phyloP scores from a whole-genome alignment of 2,329 filamentous ascomycete genomes.

The Bipolaris oryzae region DNA sequence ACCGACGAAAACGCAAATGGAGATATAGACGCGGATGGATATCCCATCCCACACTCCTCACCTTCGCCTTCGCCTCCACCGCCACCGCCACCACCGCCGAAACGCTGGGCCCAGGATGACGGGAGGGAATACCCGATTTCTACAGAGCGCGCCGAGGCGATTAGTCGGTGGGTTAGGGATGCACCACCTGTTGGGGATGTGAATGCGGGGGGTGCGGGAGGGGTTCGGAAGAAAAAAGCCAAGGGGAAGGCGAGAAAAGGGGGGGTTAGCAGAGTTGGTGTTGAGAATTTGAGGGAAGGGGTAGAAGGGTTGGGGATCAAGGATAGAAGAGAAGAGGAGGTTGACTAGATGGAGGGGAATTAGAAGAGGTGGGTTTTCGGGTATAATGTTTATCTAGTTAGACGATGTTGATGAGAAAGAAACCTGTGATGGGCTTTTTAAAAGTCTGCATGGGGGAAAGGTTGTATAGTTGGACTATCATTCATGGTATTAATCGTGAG shows the following conservation, averaged over 20 bases:
- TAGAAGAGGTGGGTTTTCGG: too few relatives aligned
- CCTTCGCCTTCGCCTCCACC: background rate
- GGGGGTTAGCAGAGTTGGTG: slow-evolving; percentile 19
- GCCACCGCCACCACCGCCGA: slow-evolving; percentile 41
- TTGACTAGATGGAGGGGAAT: background rate
- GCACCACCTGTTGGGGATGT: slow-evolving; percentile 50
- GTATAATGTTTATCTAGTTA: too few relatives aligned
- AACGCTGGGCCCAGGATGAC: slow-evolving; percentile 69
- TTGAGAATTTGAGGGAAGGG: slow-evolving; percentile 25
- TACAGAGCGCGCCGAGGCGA: slow-evolving; percentile 71
- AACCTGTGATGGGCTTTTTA: too few relatives aligned
- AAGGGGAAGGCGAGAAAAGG: slow-evolving; percentile 32
- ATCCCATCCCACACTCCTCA: background rate
- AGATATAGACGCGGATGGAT: background rate
- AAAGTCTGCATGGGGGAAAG: too few relatives aligned
- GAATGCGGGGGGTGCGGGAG: slow-evolving; percentile 41
- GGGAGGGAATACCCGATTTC: slow-evolving; percentile 71
- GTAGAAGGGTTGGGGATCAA: slow-evolving; percentile 25
- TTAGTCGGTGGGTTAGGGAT: slow-evolving; percentile 71
- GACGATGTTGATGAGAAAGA: too few relatives aligned
- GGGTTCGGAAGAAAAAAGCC: slow-evolving; percentile 45
- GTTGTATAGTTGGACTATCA: too few relatives aligned
- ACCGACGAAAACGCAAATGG: background rate
- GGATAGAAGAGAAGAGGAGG: slow-evolving; percentile 12
- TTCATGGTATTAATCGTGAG: background rate